Base-by-base conservation (phyloP, 2,329 filamentous ascomycete genomes). In the Colletotrichum sp. region DNA sequence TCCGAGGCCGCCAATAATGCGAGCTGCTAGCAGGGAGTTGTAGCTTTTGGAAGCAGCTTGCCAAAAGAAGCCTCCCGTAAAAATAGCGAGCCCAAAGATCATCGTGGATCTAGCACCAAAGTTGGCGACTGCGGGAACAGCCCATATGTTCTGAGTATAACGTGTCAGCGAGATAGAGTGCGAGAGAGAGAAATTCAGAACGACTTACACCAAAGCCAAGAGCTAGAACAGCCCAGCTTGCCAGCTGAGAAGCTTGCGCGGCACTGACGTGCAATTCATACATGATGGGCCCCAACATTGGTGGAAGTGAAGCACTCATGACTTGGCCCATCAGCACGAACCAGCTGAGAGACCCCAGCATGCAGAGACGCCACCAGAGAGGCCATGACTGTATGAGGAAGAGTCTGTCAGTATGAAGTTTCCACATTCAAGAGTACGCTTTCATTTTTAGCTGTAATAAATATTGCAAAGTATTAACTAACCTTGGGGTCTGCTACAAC, bases 241-340 rank as follows among this genome's bases (percentile, higher is more conserved):
- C 62, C 16, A 66, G 62, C 34, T 39, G 15, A 43, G 34, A 13
- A 66, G 39, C 15, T 6, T 39, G 25, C 16, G 62, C 62, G 4
- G 62, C 62, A 18, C 18, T n/a, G 39, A 43, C 39, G 39, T 43
- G 18, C 39, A 43, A n/a, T n/a, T 43, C 39, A 66, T 25, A 16
- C 16, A 66, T 66, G 34, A 66, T 66, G 15, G 10, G 16, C n/a
- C 62, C 62, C 16, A 66, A n/a, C 62, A 66, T 66, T 7, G 62
- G 62, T n/a, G 62, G 62, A 39, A 66, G 22, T 13, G 62, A 66
- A 39, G 62, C 62, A 15, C 62, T 66, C 34, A 66, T 66, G 25
- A 66, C 62, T 22, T 66, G 62, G 8, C 62, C 62, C 34, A 66
- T 66, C 62, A 43, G 36, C 16, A 66, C 62, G 62, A 66, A 48